Evolutionary conservation across 225 moss, liverwort and hornwort genomes (phyloP).

Genomic region (Physcomitrellopsis africana): DNA sequence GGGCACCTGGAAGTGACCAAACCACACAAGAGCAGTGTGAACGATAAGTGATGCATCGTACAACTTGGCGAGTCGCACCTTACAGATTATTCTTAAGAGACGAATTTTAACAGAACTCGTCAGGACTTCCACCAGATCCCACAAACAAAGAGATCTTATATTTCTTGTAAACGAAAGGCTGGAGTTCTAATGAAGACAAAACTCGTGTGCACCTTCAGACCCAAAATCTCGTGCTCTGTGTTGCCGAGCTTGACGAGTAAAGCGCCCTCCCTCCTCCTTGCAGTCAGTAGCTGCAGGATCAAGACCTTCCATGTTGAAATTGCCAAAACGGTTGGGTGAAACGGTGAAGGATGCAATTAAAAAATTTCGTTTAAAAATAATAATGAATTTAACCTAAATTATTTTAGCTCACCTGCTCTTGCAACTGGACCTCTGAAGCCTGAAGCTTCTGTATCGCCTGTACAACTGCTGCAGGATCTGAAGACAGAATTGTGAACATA

Average conservation of each 20-base stretch:
- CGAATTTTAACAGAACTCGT: not conserved
- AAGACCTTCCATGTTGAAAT: slow-evolving; percentile 2
- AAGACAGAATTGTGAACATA: slow-evolving; percentile 27
- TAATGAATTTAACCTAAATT: slow-evolving; percentile 7
- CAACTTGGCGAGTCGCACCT: slow-evolving; percentile 5
- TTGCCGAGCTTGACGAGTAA: slow-evolving; percentile 81
- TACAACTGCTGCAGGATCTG: slow-evolving; percentile 80
- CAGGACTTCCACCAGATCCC: not conserved
- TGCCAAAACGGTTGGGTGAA: slow-evolving; percentile 5
- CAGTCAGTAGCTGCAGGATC: slow-evolving; percentile 56
- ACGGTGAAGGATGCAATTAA: slow-evolving; percentile 19
- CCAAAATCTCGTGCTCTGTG: slow-evolving; percentile 79
- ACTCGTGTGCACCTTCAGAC: slow-evolving; percentile 61
- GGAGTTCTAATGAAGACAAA: slow-evolving; percentile 4
- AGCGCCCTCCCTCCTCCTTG: slow-evolving; percentile 71
- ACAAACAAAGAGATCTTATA: not conserved
- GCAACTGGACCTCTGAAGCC: slow-evolving; percentile 65
- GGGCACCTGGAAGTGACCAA: not conserved
- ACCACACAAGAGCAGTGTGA: not conserved
- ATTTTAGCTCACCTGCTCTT: slow-evolving; percentile 69
- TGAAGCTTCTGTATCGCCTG: slow-evolving; percentile 79
- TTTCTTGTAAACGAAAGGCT: slow-evolving; percentile 19
- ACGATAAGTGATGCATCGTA: not conserved
- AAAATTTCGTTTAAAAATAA: not conserved
- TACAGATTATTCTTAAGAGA: slow-evolving; percentile 4